These are phyloP conservation scores for Plasmodium vinckei DNA, from an alignment of 169 alveolate genomes.

Conservation along the genomic window DNA sequence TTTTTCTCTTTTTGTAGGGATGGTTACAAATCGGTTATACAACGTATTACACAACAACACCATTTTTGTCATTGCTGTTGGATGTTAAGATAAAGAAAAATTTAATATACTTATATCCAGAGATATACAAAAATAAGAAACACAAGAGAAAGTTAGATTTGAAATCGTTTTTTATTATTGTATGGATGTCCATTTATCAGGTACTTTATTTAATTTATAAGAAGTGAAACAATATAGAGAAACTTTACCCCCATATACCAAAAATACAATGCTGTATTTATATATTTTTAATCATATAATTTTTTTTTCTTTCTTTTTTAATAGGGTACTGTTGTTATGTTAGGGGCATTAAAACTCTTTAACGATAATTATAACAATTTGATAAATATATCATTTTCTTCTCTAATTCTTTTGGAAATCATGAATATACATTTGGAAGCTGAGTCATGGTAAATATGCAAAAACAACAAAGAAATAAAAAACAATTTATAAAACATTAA, in stretches of 20 bases:
- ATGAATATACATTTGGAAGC: conserved; percentile 95
- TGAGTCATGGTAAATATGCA: conserved; percentile 88
- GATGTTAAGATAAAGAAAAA: conserved; percentile 93
- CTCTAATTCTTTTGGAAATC: conserved; percentile 95
- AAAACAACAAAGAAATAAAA: conserved; percentile 13
- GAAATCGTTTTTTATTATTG: conserved; percentile 96
- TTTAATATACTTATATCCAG: conserved; percentile 93
- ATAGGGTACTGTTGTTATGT: conserved; percentile 97
- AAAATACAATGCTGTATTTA: not conserved
- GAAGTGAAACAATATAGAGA: too few relatives aligned
- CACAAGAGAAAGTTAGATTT: conserved; percentile 94
- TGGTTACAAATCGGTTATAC: conserved; percentile 98
- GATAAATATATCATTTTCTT: conserved; percentile 97
- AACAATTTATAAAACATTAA: not conserved
- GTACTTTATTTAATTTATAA: conserved; percentile 15
- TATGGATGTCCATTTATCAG: conserved; percentile 93
- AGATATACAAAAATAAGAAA: conserved; percentile 93
- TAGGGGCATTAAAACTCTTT: conserved; percentile 93
- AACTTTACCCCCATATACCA: not conserved
- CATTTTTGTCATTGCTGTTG: conserved; percentile 95
- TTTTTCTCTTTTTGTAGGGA: conserved; percentile 84
- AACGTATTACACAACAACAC: conserved; percentile 96
- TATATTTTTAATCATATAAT: not conserved
- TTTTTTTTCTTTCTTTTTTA: conserved; percentile 76
- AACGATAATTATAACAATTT: conserved; percentile 92